A percentile compares a stretch with the other conserved stretches of the same genome.
Conservation (phyloP, 805 yeast genomes). For the Zygosaccharomyces lentus region DNA sequence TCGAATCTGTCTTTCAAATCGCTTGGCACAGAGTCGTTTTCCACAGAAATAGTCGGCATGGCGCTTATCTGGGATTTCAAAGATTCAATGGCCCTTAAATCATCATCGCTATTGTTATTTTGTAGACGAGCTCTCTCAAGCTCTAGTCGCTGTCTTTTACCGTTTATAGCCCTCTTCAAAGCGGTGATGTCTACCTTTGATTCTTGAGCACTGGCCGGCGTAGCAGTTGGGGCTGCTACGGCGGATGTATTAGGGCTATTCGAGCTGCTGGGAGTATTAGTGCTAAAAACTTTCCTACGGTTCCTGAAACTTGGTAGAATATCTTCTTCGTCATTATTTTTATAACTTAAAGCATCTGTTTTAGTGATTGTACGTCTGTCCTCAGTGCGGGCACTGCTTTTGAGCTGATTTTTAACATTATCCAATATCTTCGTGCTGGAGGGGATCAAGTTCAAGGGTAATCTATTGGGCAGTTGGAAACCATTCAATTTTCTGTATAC, state of each 20-base stretch:
- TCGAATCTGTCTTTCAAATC: slow-evolving; percentile 55
- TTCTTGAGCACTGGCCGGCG: slow-evolving; percentile 8
- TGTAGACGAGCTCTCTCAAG: slow-evolving; percentile 6
- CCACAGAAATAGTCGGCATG: slow-evolving; percentile 38
- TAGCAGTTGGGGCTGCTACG: not conserved
- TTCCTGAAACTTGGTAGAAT: slow-evolving; percentile 67
- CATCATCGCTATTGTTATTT: slow-evolving; percentile 24
- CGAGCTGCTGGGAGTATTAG: not conserved
- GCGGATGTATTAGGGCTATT: not conserved
- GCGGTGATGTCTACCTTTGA: slow-evolving; percentile 19
- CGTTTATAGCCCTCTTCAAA: slow-evolving; percentile 29
- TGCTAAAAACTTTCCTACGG: slow-evolving; percentile 39
- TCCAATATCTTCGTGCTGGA: slow-evolving; percentile 75
- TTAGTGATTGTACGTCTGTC: slow-evolving; percentile 20
- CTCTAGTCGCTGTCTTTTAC: slow-evolving; percentile 12
- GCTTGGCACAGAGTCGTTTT: slow-evolving; percentile 32
- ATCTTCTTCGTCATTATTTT: slow-evolving; percentile 73
- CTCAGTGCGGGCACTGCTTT: slow-evolving; percentile 11
- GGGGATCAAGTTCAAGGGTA: slow-evolving; percentile 89
- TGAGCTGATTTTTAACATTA: slow-evolving; percentile 57
- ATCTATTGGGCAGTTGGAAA: slow-evolving; percentile 68
- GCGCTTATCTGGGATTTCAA: slow-evolving; percentile 56
- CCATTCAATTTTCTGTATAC: slow-evolving; percentile 90
- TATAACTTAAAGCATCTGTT: slow-evolving; percentile 47
- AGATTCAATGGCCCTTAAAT: slow-evolving; percentile 54